Conservation (phyloP, 2,329 filamentous ascomycete genomes). For the Coccinonectria pachysandricola region DNA sequence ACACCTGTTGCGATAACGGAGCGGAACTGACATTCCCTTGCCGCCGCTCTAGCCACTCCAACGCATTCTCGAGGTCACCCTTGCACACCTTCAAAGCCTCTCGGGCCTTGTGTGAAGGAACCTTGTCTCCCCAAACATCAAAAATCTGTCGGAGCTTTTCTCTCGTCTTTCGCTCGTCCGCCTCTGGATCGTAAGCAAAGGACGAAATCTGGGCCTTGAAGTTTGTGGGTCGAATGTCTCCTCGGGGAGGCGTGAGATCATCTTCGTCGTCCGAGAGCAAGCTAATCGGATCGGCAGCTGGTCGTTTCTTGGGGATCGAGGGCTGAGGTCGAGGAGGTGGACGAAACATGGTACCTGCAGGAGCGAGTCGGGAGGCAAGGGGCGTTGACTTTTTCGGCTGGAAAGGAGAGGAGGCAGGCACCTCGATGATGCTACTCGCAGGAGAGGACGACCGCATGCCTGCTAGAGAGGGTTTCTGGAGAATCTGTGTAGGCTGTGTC, state of each 20-base stretch:
- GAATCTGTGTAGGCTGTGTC: conserved; percentile 39
- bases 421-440: conserved; percentile 51
- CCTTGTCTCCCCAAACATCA: conserved; percentile 23
- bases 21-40: too few relatives aligned
- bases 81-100: conserved; percentile 23
- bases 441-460: conserved; percentile 31
- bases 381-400: conserved; percentile 27
- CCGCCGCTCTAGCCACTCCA: conserved; percentile 20
- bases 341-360: conserved; percentile 62
- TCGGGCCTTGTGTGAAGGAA: conserved; percentile 21
- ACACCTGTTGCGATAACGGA: conserved; percentile 3
- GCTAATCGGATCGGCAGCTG: conserved; percentile 32
- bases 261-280: conserved; percentile 41
- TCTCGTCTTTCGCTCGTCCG: conserved; percentile 26
- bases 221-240: conserved; percentile 52
- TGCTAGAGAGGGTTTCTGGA: conserved; percentile 28
- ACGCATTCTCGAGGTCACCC: conserved; percentile 27
- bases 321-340: conserved; percentile 28
- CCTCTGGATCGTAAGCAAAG: conserved; percentile 39
- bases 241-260: conserved; percentile 39
- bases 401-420: conserved; percentile 79
- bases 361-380: conserved; percentile 55
- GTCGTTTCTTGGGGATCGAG: conserved; percentile 22
- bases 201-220: conserved; percentile 33
- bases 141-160: conserved; percentile 27